Conservation (phyloP, 129 eudicot genomes). For the Daucus carota region DH1_v3.0 NC_030383.2:43135501-43136000, state of each 20-base stretch:
- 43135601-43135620: constrained; percentile 52
- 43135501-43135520: constrained; percentile 37
- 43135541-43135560: constrained; percentile 28
- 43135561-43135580: constrained; percentile 35
- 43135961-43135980: background rate
- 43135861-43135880: constrained; percentile 24
- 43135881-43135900: background rate
- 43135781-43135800: constrained; percentile 11
- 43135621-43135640: constrained; percentile 46
- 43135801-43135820: constrained; percentile 21
- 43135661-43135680: constrained; percentile 26
- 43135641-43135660: constrained; percentile 48
- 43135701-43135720: constrained; percentile 48
- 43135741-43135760: constrained; percentile 31
- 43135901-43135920: background rate
- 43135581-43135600: constrained; percentile 41
- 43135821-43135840: constrained; percentile 57
- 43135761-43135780: constrained; percentile 11
- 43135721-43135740: constrained; percentile 56
- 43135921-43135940: too few relatives aligned
- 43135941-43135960: background rate
- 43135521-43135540: constrained; percentile 20
- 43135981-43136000: background rate
- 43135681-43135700: constrained; percentile 36
- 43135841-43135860: constrained; percentile 53